A percentile compares a stretch with the other conserved stretches of the same genome.
Conservation (phyloP, 1,139 yeast species). For the Candida tropicalis region DNA sequence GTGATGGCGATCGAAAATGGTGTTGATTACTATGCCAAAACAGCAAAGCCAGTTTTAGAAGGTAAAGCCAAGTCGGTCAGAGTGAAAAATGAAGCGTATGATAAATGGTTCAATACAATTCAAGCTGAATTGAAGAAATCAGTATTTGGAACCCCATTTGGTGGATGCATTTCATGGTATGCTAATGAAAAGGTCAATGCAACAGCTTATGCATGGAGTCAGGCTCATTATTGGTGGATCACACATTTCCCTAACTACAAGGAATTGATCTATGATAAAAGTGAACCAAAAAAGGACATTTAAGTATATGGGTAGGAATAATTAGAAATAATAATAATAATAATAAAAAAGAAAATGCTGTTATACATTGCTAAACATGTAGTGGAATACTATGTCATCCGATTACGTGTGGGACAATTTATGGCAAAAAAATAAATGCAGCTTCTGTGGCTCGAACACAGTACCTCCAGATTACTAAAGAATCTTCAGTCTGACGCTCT, state of each 20-base stretch:
- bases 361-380: too few relatives aligned
- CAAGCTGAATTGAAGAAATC: slow-evolving; percentile 31
- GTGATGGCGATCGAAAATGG: slow-evolving; percentile 46
- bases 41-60: slow-evolving; percentile 30
- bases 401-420: too few relatives aligned
- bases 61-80: slow-evolving; percentile 32
- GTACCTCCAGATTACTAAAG: slow-evolving; percentile 46
- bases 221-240: slow-evolving; percentile 34
- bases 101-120: slow-evolving; percentile 35
- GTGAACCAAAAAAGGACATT: neutral
- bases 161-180: slow-evolving; percentile 51
- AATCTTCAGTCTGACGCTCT: slow-evolving; percentile 59
- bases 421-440: slow-evolving; percentile 28
- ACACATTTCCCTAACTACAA: slow-evolving; percentile 31
- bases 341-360: too few relatives aligned
- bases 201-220: slow-evolving; percentile 45
- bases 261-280: slow-evolving; percentile 24
- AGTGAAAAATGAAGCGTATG: slow-evolving; percentile 37
- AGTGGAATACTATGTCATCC: too few relatives aligned
- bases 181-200: slow-evolving; percentile 29
- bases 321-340: too few relatives aligned
- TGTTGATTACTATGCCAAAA: slow-evolving; percentile 26
- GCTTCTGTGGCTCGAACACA: slow-evolving; percentile 59
- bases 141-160: slow-evolving; percentile 44
- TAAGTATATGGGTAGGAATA: neutral